A percentile compares a stretch with the other conserved stretches of the same genome.
phyloP scores from a whole-genome alignment of 129 eudicot species.

The Oenanthe sinensis region DNA sequence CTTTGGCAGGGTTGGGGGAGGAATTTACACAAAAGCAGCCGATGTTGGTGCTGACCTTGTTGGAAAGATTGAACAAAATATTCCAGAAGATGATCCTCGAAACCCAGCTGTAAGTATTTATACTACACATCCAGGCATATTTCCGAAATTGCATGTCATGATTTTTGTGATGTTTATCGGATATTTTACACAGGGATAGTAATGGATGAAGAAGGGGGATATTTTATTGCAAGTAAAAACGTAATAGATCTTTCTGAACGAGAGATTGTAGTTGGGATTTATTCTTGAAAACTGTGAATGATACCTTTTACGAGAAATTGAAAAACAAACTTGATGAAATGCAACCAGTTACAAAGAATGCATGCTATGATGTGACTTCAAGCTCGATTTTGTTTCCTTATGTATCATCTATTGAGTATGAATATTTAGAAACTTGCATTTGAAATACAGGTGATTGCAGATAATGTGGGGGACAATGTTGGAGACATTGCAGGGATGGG shows the following conservation, averaged over 20 bases:
- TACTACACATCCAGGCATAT: neutral
- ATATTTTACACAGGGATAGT: neutral
- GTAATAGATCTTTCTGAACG: neutral
- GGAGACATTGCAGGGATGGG: slow-evolving; percentile 64
- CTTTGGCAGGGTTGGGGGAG: slow-evolving; percentile 60
- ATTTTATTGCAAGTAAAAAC: neutral
- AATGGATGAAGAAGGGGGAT: neutral
- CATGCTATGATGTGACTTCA: neutral
- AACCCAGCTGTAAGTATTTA: slow-evolving; percentile 44
- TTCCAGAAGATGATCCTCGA: slow-evolving; percentile 56
- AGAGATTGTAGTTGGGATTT: neutral
- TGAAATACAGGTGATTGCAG: slow-evolving; percentile 40
- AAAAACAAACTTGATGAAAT: neutral
- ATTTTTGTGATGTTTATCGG: neutral
- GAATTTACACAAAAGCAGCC: slow-evolving; percentile 54
- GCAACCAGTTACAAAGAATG: neutral
- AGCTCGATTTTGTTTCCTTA: neutral
- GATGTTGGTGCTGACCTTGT: slow-evolving; percentile 57
- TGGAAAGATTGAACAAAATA: slow-evolving; percentile 45
- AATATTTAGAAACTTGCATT: neutral
- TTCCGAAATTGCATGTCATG: neutral
- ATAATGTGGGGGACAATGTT: slow-evolving; percentile 53
- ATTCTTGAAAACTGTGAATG: neutral
- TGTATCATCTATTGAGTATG: neutral
- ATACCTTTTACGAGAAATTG: neutral